Percentiles rank a stretch among this genome's conserved stretches.
phyloP scores from a whole-genome alignment of 2,329 filamentous ascomycete species.

The Leptographium lundbergii region DNA sequence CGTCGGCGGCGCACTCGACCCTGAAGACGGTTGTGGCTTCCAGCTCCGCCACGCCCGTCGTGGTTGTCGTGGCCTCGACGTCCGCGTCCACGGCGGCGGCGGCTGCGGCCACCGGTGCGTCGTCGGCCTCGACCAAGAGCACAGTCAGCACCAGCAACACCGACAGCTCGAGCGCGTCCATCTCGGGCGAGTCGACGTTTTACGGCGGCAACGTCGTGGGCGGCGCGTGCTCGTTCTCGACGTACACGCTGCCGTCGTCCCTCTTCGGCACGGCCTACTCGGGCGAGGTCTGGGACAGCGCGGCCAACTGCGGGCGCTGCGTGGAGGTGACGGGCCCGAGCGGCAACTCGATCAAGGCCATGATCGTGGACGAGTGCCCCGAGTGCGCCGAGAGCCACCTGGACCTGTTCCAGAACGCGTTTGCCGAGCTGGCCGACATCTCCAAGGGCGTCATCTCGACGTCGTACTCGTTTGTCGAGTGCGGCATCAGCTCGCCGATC shows the following conservation, averaged over 20 bases:
- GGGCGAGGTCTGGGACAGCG: constrained; percentile 40
- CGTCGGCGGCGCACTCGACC: no score
- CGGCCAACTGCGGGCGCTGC: constrained; percentile 48
- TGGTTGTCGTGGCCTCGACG: neutral
- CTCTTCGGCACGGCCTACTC: constrained; percentile 51
- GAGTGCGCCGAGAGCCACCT: constrained; percentile 28
- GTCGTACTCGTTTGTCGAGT: constrained; percentile 24
- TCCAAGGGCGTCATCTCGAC: constrained; percentile 23
- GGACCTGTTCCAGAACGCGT: constrained; percentile 31
- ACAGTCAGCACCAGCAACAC: no score
- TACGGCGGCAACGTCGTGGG: constrained; percentile 44
- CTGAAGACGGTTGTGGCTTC: neutral
- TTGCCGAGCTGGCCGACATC: constrained; percentile 22
- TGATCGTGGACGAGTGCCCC: constrained; percentile 41
- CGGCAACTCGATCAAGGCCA: constrained; percentile 44
- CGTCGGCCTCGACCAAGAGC: neutral
- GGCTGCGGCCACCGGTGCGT: neutral
- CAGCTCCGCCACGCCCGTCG: neutral
- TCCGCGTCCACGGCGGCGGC: neutral
- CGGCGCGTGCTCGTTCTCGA: constrained; percentile 50
- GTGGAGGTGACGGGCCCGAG: constrained; percentile 43
- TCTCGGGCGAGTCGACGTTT: constrained; percentile 33
- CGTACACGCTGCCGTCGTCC: constrained; percentile 45
- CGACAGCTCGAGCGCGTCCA: neutral
- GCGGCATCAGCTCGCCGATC: constrained; percentile 28